These are phyloP conservation scores for Boletellus emodensis DNA, from an alignment of 768 basidiomycete species.

Conservation along the genomic window DNA sequence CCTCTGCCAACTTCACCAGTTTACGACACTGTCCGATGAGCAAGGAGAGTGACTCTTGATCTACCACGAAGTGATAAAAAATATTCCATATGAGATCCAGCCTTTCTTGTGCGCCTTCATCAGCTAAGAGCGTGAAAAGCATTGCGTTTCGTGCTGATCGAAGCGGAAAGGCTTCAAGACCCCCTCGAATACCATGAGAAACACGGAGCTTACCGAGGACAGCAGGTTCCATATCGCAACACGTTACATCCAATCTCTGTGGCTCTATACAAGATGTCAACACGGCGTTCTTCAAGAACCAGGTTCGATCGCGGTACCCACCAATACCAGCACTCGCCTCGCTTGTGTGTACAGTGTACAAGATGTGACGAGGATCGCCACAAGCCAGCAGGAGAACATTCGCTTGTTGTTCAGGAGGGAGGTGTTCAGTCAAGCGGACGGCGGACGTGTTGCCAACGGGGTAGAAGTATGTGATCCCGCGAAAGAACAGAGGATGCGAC, in stretches of 20 bases:
- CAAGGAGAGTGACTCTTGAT: conserved; percentile 20
- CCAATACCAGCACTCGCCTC: conserved; percentile 7
- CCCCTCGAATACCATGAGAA: neutral
- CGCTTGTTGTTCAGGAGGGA: conserved; percentile 46
- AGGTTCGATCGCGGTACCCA: neutral
- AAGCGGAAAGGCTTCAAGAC: neutral
- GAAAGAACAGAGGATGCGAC: conserved; percentile 25
- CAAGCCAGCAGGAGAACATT: conserved; percentile 53
- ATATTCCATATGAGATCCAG: conserved; percentile 28
- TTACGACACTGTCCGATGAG: conserved; percentile 29
- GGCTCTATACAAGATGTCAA: conserved; percentile 8
- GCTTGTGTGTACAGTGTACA: conserved; percentile 42
- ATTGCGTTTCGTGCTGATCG: conserved; percentile 27
- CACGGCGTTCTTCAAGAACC: too few species aligned
- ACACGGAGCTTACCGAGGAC: conserved; percentile 20
- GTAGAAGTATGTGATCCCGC: conserved; percentile 45
- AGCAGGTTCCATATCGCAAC: conserved; percentile 29
- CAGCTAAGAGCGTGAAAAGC: conserved; percentile 27
- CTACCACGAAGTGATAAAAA: conserved; percentile 28
- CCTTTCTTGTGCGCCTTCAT: conserved; percentile 14
- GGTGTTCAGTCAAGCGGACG: conserved; percentile 42
- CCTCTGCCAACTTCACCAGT: conserved; percentile 13
- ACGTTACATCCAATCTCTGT: conserved; percentile 27
- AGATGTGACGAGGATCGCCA: conserved; percentile 52
- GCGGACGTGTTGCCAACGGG: conserved; percentile 59